Percentiles rank a stretch among this genome's conserved stretches.
These are phyloP conservation scores for Suaeda aralocaspica DNA, from an alignment of 148 eudicot species.

Conservation along the genomic window DNA sequence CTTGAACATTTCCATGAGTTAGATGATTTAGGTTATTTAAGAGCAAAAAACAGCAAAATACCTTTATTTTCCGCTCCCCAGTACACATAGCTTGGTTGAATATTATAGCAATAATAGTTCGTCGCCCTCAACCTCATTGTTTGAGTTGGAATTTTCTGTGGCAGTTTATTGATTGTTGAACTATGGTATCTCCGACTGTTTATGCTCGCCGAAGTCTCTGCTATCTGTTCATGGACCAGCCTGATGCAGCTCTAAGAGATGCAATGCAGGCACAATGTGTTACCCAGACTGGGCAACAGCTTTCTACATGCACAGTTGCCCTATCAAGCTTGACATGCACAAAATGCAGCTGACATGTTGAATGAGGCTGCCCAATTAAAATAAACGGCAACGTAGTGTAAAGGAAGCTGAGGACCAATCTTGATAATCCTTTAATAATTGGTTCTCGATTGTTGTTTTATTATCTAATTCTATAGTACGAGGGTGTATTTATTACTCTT, in stretches of 20 bases:
- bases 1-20: not conserved
- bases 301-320: constrained; percentile 93
- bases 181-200: constrained; percentile 89
- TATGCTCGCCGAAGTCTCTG: constrained; percentile 82
- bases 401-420: constrained; percentile 29
- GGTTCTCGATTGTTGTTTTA: constrained; percentile 21
- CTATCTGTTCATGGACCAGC: constrained; percentile 76
- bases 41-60: too few species aligned
- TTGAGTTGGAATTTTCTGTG: not conserved
- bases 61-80: too few species aligned
- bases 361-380: constrained; percentile 79
- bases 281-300: constrained; percentile 95
- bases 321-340: constrained; percentile 85
- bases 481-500: constrained; percentile 18
- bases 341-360: constrained; percentile 88
- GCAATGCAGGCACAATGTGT: constrained; percentile 97
- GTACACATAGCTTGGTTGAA: too few species aligned
- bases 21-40: too few species aligned
- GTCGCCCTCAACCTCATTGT: not conserved
- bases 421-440: constrained; percentile 22
- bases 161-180: constrained; percentile 88
- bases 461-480: constrained; percentile 2
- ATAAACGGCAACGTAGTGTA: constrained; percentile 39
- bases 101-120: not conserved
- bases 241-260: constrained; percentile 87